phyloP scores from a whole-genome alignment of 129 eudicot genomes.

The Helianthus tuberosus region DNA sequence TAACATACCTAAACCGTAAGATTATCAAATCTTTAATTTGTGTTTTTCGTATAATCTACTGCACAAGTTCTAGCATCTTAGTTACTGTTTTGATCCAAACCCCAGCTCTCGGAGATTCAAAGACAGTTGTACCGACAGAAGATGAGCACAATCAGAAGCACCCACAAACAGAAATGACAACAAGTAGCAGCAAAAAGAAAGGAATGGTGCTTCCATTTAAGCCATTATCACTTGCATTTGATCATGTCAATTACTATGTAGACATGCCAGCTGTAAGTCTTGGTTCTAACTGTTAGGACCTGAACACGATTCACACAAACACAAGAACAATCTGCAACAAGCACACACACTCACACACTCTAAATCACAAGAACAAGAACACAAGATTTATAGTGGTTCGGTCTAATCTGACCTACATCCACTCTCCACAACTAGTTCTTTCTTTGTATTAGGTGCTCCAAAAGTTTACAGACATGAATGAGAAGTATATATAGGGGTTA shows the following conservation, averaged over 20 bases:
- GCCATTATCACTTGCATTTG: constrained; percentile 75
- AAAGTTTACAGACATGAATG: too few relatives aligned
- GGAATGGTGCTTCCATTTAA: constrained; percentile 89
- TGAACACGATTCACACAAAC: too few relatives aligned
- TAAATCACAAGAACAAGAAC: too few relatives aligned
- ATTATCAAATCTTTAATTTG: background rate
- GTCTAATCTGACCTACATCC: too few relatives aligned
- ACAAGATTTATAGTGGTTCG: too few relatives aligned
- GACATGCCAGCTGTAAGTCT: constrained; percentile 88
- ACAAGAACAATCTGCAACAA: too few relatives aligned
- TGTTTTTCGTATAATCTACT: background rate
- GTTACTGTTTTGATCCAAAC: constrained; percentile 12
- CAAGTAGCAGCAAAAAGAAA: constrained; percentile 32
- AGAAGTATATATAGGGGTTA: too few relatives aligned
- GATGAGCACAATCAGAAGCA: constrained; percentile 39
- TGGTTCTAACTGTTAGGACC: too few relatives aligned
- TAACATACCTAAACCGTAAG: constrained; percentile 83
- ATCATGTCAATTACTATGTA: constrained; percentile 76
- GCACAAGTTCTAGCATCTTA: constrained; percentile 7
- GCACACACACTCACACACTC: too few relatives aligned
- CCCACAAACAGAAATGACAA: constrained; percentile 29
- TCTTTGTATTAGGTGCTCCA: too few relatives aligned
- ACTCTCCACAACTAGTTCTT: too few relatives aligned
- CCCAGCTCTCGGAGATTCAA: constrained; percentile 63
- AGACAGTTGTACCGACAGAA: constrained; percentile 35